Evolutionary conservation across 2,329 filamentous ascomycete species (phyloP).

Genomic region (Pseudocercospora crystallina): DNA sequence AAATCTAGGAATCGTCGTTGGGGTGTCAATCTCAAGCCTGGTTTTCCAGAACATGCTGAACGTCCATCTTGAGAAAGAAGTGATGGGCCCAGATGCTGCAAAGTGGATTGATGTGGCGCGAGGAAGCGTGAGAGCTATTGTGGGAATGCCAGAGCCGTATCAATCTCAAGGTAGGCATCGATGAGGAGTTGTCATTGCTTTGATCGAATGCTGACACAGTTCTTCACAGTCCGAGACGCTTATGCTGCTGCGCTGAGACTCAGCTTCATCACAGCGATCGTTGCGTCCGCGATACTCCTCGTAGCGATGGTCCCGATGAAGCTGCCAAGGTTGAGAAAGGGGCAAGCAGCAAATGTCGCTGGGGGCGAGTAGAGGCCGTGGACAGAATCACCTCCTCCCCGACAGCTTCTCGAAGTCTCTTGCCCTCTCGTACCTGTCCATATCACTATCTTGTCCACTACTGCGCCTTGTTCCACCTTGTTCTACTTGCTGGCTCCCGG

Average conservation of each 20-base stretch:
- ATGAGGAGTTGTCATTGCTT: not conserved
- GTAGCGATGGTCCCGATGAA: conserved; percentile 54
- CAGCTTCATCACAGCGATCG: conserved; percentile 46
- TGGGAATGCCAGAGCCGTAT: conserved; percentile 46
- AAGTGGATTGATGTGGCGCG: conserved; percentile 52
- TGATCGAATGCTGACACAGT: not conserved
- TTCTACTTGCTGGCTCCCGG: too few species aligned
- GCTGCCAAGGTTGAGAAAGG: conserved; percentile 51
- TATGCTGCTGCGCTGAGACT: conserved; percentile 40
- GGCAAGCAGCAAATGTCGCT: conserved; percentile 7
- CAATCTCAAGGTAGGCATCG: conserved; percentile 46
- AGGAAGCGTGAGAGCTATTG: conserved; percentile 51
- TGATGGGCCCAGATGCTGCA: conserved; percentile 60
- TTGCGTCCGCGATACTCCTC: conserved; percentile 50
- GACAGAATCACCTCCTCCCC: too few species aligned
- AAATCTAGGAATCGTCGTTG: conserved; percentile 69
- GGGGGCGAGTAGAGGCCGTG: too few species aligned
- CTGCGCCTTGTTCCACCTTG: too few species aligned
- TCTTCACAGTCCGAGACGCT: conserved; percentile 37
- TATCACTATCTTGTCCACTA: conserved; percentile 7
- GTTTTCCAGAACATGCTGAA: conserved; percentile 71
- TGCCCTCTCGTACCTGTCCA: conserved; percentile 12
- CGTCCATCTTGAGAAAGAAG: conserved; percentile 57
- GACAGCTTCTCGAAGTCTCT: conserved; percentile 5
- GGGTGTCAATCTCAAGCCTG: conserved; percentile 69